Evolutionary conservation across 1,139 yeast species (phyloP).

Genomic region (Candida frijolesensis): DNA sequence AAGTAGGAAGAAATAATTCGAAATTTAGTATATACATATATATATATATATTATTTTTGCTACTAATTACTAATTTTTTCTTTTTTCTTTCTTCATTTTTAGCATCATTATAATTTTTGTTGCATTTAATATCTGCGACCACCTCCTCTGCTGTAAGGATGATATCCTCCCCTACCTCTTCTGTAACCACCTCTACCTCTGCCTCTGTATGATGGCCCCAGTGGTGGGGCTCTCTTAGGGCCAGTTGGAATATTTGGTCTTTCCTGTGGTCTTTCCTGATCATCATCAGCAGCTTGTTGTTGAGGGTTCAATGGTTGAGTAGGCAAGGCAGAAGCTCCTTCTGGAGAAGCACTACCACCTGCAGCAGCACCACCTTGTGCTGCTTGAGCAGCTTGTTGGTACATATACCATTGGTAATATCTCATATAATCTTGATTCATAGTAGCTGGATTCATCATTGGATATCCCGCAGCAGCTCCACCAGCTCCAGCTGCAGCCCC

Average conservation of each 20-base stretch:
- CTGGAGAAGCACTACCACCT: conserved; percentile 18
- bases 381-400: conserved; percentile 43
- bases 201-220: conserved; percentile 42
- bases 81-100: neutral
- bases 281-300: conserved; percentile 41
- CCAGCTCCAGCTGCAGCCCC: conserved; percentile 19
- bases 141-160: conserved; percentile 32
- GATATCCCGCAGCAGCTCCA: neutral
- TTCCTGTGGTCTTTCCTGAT: conserved; percentile 13
- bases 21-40: conserved; percentile 1
- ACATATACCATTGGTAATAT: conserved; percentile 78
- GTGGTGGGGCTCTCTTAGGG: conserved; percentile 44
- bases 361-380: conserved; percentile 18
- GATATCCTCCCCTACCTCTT: conserved; percentile 27
- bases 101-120: neutral
- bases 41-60: conserved; percentile 6
- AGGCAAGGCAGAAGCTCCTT: conserved; percentile 33
- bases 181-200: conserved; percentile 26
- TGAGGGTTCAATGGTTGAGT: conserved; percentile 59
- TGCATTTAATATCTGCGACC: conserved; percentile 15
- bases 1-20: conserved; percentile 26
- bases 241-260: conserved; percentile 37
- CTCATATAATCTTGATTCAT: conserved; percentile 86
- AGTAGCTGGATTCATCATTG: conserved; percentile 63
- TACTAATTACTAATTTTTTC: neutral